phyloP scores from a whole-genome alignment of 768 basidiomycete genomes.

The Hortiboletus flavorubellus region DNA sequence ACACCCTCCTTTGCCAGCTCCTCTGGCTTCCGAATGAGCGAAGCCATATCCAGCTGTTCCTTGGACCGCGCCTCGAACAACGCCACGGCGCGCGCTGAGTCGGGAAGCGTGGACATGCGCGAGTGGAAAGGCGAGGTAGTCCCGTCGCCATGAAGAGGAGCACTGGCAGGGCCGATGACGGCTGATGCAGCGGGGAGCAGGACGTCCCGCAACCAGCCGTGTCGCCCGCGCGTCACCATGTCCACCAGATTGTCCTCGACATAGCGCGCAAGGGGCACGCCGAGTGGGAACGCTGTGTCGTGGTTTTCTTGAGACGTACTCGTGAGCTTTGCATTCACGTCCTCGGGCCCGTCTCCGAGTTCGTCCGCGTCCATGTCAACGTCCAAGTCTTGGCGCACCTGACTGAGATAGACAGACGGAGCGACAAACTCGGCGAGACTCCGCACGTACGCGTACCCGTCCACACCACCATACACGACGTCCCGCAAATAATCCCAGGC shows the following conservation, averaged over 20 bases:
- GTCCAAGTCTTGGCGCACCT: neutral
- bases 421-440: slow-evolving; percentile 73
- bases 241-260: slow-evolving; percentile 41
- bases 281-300: slow-evolving; percentile 16
- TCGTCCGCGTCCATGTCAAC: neutral
- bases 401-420: slow-evolving; percentile 18
- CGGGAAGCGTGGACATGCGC: slow-evolving; percentile 14
- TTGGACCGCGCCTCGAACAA: slow-evolving; percentile 7
- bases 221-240: slow-evolving; percentile 40
- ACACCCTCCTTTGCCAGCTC: slow-evolving; percentile 35
- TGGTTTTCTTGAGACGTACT: neutral
- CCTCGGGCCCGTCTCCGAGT: neutral
- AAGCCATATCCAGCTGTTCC: slow-evolving; percentile 39
- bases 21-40: slow-evolving; percentile 39
- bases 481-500: slow-evolving; percentile 68
- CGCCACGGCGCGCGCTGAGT: slow-evolving; percentile 1
- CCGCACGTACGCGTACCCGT: slow-evolving; percentile 71
- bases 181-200: slow-evolving; percentile 3
- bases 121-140: slow-evolving; percentile 3
- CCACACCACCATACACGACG: slow-evolving; percentile 76
- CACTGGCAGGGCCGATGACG: neutral
- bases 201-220: slow-evolving; percentile 34
- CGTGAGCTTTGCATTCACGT: neutral
- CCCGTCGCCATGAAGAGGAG: neutral
- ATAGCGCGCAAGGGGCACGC: slow-evolving; percentile 37